These are phyloP conservation scores for Escovopsis sp. DNA, from an alignment of 2,329 filamentous ascomycete genomes.

Conservation along the genomic window DNA sequence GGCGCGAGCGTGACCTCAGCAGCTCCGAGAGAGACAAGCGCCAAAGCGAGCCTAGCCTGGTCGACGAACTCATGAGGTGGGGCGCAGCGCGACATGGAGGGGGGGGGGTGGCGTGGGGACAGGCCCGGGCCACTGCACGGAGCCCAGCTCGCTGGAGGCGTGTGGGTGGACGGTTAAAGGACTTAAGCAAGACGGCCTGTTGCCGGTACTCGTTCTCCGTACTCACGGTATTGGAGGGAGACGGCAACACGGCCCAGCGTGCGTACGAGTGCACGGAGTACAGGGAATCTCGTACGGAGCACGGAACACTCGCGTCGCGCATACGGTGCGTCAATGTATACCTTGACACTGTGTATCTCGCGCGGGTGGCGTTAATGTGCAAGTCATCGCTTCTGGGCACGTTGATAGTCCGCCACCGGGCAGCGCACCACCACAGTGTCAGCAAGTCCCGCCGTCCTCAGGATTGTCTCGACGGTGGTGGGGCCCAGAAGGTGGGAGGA, in stretches of 20 bases:
- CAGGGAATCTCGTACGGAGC: too few species aligned
- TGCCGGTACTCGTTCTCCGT: too few species aligned
- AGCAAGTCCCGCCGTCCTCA: background rate
- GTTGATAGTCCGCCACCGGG: background rate
- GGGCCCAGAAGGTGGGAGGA: background rate
- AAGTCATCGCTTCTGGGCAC: background rate
- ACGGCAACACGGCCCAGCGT: too few species aligned
- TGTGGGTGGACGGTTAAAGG: too few species aligned
- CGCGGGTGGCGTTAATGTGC: background rate
- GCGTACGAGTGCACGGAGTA: too few species aligned
- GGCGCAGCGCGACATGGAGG: background rate
- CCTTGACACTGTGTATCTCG: too few species aligned
- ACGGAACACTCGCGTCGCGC: too few species aligned
- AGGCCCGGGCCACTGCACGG: too few species aligned
- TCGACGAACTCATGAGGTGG: background rate
- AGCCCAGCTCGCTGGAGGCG: too few species aligned
- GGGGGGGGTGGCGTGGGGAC: background rate
- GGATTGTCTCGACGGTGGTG: background rate
- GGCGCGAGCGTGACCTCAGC: constrained; percentile 11
- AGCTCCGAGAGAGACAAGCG: background rate
- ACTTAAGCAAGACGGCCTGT: too few species aligned
- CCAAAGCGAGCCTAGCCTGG: background rate
- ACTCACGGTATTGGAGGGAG: too few species aligned
- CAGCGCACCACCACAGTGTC: background rate
- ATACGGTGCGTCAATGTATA: too few species aligned